These are phyloP conservation scores for Alopecurus myosuroides DNA, from an alignment of 176 grass and related monocot species.

Conservation along the genomic window DNA sequence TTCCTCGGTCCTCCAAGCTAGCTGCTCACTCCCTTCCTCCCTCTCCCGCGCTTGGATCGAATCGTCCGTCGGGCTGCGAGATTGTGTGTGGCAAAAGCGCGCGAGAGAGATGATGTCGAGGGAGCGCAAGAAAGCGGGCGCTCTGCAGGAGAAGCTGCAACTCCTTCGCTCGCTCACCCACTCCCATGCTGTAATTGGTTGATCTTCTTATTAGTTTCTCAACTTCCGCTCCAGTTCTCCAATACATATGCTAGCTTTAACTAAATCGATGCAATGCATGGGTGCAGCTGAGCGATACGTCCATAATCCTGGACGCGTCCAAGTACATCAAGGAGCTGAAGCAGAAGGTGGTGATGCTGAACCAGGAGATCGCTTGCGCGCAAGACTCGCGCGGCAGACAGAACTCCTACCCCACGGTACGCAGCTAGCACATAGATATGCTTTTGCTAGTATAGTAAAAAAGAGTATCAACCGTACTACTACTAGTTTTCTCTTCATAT, in stretches of 20 bases:
- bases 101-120: constrained; percentile 66
- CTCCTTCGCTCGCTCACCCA: constrained; percentile 93
- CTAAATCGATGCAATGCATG: not conserved
- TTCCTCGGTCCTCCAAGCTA: constrained; percentile 36
- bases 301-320: constrained; percentile 90
- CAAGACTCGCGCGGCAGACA: constrained; percentile 43
- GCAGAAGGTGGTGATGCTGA: constrained; percentile 87
- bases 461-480: not conserved
- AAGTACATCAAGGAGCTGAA: constrained; percentile 95
- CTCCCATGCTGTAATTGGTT: constrained; percentile 77
- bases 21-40: not conserved
- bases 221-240: not conserved
- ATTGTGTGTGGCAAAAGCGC: not conserved
- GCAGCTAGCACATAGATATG: not conserved
- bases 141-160: constrained; percentile 90
- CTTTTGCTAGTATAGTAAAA: not conserved
- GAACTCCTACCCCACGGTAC: not conserved
- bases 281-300: constrained; percentile 64
- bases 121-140: constrained; percentile 70
- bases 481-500: not conserved
- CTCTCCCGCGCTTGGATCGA: constrained; percentile 12
- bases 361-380: constrained; percentile 70
- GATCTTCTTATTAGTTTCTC: not conserved
- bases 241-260: not conserved
- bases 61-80: not conserved